phyloP scores from a whole-genome alignment of 108 stramenopile genomes.

The Cyclostephanos invisitatus region DNA sequence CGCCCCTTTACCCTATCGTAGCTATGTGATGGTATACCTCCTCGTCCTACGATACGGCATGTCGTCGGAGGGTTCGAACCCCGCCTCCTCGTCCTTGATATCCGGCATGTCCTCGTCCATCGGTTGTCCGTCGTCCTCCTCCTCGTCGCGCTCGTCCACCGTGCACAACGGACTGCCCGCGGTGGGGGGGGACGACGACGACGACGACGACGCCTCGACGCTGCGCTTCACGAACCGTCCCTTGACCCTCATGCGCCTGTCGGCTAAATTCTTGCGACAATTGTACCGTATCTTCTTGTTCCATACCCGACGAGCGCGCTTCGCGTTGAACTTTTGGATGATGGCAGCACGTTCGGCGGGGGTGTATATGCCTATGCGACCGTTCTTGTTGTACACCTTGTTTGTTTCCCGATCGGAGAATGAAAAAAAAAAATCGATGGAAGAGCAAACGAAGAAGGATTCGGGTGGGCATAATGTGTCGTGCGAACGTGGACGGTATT shows the following conservation, averaged over 20 bases:
- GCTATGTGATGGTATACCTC: slow-evolving; percentile 81
- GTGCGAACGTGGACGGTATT: too few species aligned
- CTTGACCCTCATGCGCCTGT: slow-evolving; percentile 94
- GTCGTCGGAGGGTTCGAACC: slow-evolving; percentile 79
- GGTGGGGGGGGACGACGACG: slow-evolving; percentile 41
- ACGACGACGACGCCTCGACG: slow-evolving; percentile 51
- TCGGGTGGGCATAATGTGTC: too few species aligned
- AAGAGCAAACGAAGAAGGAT: too few species aligned
- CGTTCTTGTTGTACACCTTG: slow-evolving; percentile 93
- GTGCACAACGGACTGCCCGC: slow-evolving; percentile 31
- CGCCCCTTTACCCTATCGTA: neutral
- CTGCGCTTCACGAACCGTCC: slow-evolving; percentile 95
- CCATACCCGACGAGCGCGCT: slow-evolving; percentile 91
- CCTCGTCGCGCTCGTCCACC: slow-evolving; percentile 40
- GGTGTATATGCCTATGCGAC: slow-evolving; percentile 98
- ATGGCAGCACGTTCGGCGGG: slow-evolving; percentile 91
- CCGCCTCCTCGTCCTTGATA: slow-evolving; percentile 79
- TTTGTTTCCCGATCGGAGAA: slow-evolving; percentile 1
- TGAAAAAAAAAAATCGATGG: neutral
- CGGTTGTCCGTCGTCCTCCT: neutral
- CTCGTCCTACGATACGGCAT: slow-evolving; percentile 82
- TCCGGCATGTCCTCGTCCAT: slow-evolving; percentile 79
- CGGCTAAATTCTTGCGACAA: slow-evolving; percentile 96
- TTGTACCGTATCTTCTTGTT: slow-evolving; percentile 97
- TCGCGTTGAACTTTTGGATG: slow-evolving; percentile 87